Percentiles rank a stretch among this genome's conserved stretches.
Conservation (phyloP, 306 rosid genomes). For the Dalbergia cochinchinensis region DNA sequence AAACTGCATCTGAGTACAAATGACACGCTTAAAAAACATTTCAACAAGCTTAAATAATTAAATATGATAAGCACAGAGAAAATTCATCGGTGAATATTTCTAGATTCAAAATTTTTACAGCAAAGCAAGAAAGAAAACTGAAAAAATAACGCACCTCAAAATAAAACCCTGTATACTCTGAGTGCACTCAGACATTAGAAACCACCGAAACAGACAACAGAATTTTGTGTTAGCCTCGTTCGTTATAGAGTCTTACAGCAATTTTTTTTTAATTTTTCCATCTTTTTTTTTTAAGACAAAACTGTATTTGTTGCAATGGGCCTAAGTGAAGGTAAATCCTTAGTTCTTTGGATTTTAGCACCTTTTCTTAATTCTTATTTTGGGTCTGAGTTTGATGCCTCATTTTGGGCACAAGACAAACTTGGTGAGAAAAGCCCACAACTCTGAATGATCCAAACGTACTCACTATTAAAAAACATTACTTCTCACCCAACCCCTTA, state of each 20-base stretch:
- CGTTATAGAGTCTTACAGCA: too few species aligned
- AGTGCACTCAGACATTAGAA: slow-evolving; percentile 11
- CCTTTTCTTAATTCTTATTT: too few species aligned
- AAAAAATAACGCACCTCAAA: slow-evolving; percentile 36
- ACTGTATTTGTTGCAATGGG: neutral
- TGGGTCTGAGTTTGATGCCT: neutral
- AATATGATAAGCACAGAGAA: neutral
- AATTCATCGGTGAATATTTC: neutral
- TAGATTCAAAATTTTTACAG: neutral
- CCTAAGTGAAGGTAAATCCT: neutral
- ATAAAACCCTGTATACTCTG: slow-evolving; percentile 5
- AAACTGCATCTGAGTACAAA: neutral
- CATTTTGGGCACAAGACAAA: neutral
- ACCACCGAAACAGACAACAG: neutral
- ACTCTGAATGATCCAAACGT: neutral
- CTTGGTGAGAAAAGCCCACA: neutral
- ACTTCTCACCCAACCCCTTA: slow-evolving; percentile 17
- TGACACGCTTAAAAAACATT: slow-evolving; percentile 5
- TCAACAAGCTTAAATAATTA: neutral
- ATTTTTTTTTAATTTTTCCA: too few species aligned
- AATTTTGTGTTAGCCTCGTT: too few species aligned
- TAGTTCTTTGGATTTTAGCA: too few species aligned
- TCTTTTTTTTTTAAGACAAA: neutral
- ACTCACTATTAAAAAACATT: neutral
- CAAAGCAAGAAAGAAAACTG: neutral